phyloP scores from a whole-genome alignment of 2,329 filamentous ascomycete species.

The Penicillium griseofulvum region DNA sequence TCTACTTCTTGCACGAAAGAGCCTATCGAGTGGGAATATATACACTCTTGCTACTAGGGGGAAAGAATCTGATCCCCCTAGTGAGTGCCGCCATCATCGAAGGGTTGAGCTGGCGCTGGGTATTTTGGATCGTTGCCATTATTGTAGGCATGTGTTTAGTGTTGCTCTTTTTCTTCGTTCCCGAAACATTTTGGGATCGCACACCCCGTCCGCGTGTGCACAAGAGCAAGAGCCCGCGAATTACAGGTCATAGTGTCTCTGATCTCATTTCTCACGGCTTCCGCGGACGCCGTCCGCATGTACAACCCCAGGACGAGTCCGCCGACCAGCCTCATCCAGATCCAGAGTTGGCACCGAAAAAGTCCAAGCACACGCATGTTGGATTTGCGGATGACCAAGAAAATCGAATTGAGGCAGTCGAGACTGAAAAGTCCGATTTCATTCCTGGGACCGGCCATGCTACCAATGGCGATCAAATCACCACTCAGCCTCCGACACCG shows the following conservation, averaged over 20 bases:
- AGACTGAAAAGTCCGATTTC: conserved; percentile 7
- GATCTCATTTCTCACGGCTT: conserved; percentile 36
- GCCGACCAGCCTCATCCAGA: conserved; percentile 6
- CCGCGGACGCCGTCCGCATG: conserved; percentile 34
- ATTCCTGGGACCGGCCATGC: background rate
- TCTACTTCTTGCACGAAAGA: conserved; percentile 91
- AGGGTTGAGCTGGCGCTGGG: conserved; percentile 79
- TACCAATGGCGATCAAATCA: conserved; percentile 1
- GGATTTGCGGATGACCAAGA: conserved; percentile 51
- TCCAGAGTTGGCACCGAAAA: conserved; percentile 18
- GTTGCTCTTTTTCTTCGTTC: conserved; percentile 84
- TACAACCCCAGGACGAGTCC: conserved; percentile 16
- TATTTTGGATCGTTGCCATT: conserved; percentile 84
- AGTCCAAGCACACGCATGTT: conserved; percentile 51
- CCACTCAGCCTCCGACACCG: background rate
- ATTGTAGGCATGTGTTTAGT: conserved; percentile 68
- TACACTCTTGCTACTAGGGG: conserved; percentile 79
- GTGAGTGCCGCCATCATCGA: conserved; percentile 84
- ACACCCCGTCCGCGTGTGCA: conserved; percentile 57
- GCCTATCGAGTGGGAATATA: conserved; percentile 93
- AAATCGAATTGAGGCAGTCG: conserved; percentile 18
- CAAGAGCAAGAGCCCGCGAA: conserved; percentile 35
- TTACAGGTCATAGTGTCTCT: conserved; percentile 36
- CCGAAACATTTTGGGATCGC: conserved; percentile 94
- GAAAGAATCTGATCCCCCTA: conserved; percentile 86